Base-by-base conservation (phyloP, 2,329 filamentous ascomycete genomes). In the Botryotinia calthae region DNA sequence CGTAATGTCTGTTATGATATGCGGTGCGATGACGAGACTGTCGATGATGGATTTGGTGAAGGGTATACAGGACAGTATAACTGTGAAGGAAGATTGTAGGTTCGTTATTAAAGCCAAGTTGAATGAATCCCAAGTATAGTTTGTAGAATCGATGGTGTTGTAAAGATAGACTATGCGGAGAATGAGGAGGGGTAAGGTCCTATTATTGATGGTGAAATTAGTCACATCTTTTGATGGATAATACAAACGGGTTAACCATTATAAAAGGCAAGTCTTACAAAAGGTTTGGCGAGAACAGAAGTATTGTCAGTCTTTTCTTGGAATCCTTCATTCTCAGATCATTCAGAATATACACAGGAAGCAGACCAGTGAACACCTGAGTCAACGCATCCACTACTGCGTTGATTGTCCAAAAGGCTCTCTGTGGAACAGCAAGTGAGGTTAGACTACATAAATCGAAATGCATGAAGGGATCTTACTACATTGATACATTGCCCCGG, bases 1-100 rank as follows among this genome's bases (percentile, higher is more conserved):
- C 34, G 44, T 34, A 25, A 22, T 65, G 20, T 65, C 48, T 9
- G 66, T 58, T 5, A 58, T 58, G 28, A 58, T 16, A 25, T 65
- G 44, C 20, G 70, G 70, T 56, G 34, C 25, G 37, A 58, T 37
- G 10, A 40, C 28, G 20, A 72, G 62, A 62, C 62, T 67, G 31
- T 74, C 65, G 61, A 72, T 34, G 7, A 72, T 51, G 5, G 71
- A 63, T 66, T 68, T 67, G 34, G 72, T 56, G 70, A 74, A 74
- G 40, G 73, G 70, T 16, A 74, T 70, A 20, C 70, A 66, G 54
- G 54, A 68, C 44, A 67, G 48, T 59, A 72, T 65, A 20, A 74
- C 54, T 42, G 70, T 44, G 48, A 40, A 63, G n/a, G 40, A 64
- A 28, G 51, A 8, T n/a, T 72, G 63, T 14, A 72, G 7, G 48